Evolutionary conservation across 257 asterid genomes (phyloP).

Genomic region (Paraleonurus japonicus): DNA sequence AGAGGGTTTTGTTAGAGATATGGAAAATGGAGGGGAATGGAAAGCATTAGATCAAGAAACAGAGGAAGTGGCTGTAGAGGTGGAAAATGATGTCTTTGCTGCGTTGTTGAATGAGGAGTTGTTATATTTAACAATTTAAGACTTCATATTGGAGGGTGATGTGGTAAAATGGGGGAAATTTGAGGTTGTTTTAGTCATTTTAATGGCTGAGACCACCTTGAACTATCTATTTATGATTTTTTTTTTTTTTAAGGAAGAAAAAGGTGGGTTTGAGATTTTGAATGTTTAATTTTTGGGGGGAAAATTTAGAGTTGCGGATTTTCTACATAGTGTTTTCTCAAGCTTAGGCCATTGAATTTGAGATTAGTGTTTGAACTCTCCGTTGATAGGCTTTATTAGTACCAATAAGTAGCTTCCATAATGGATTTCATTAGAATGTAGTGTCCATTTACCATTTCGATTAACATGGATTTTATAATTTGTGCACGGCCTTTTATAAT

Average conservation of each 20-base stretch:
- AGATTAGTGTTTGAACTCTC: conserved; percentile 27
- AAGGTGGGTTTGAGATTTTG: background rate
- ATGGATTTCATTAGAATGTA: background rate
- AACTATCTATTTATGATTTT: no score
- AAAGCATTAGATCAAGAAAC: conserved; percentile 43
- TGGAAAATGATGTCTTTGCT: conserved; percentile 54
- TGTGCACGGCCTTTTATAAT: no score
- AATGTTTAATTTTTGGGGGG: background rate
- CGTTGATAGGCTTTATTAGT: conserved; percentile 24
- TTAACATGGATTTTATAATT: background rate
- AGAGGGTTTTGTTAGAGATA: conserved; percentile 49
- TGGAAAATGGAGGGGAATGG: conserved; percentile 71
- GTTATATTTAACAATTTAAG: conserved; percentile 3
- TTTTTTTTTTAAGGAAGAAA: no score
- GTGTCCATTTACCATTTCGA: background rate
- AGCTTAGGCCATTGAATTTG: background rate
- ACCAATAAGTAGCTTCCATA: conserved; percentile 10
- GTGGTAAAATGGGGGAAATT: background rate
- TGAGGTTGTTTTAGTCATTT: conserved; percentile 34
- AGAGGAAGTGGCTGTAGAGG: conserved; percentile 45
- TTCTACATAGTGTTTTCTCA: conserved; percentile 16
- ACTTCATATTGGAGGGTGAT: conserved; percentile 1
- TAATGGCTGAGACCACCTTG: conserved; percentile 21
- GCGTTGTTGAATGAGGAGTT: conserved; percentile 51
- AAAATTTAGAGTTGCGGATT: background rate